Evolutionary conservation across 331 rosid species (phyloP).

Genomic region (Spiraea crenata): DNA sequence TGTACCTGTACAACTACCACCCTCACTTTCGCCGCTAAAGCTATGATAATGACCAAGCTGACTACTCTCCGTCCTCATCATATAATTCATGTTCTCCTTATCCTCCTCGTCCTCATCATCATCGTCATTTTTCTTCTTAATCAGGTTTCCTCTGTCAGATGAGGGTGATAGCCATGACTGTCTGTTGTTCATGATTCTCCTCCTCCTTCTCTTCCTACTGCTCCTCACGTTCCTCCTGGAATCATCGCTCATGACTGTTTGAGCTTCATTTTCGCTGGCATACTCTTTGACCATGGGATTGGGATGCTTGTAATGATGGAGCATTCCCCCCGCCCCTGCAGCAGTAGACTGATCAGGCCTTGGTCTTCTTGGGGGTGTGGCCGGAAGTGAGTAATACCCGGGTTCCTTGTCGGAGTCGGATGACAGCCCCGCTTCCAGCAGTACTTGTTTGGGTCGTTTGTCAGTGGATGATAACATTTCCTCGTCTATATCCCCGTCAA

Average conservation of each 20-base stretch:
- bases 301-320: not conserved
- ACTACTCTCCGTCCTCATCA: conserved; percentile 4
- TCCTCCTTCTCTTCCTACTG: conserved; percentile 32
- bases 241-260: conserved; percentile 9
- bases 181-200: conserved; percentile 11
- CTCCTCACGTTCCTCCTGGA: conserved; percentile 28
- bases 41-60: conserved; percentile 15
- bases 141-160: not conserved
- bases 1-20: conserved; percentile 12
- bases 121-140: conserved; percentile 12
- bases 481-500: conserved; percentile 53
- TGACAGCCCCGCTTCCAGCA: conserved; percentile 12
- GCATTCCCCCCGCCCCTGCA: not conserved
- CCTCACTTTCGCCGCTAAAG: conserved; percentile 51
- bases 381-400: conserved; percentile 54
- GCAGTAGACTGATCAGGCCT: conserved; percentile 4
- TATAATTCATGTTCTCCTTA: not conserved
- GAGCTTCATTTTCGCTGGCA: conserved; percentile 57
- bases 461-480: conserved; percentile 44
- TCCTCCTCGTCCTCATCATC: conserved; percentile 9
- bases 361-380: conserved; percentile 47
- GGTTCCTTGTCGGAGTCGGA: conserved; percentile 61
- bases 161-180: conserved; percentile 13
- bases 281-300: conserved; percentile 40
- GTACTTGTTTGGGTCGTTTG: conserved; percentile 14